phyloP scores from a whole-genome alignment of 441 rosid genomes.

The Jatropha multifida region DNA sequence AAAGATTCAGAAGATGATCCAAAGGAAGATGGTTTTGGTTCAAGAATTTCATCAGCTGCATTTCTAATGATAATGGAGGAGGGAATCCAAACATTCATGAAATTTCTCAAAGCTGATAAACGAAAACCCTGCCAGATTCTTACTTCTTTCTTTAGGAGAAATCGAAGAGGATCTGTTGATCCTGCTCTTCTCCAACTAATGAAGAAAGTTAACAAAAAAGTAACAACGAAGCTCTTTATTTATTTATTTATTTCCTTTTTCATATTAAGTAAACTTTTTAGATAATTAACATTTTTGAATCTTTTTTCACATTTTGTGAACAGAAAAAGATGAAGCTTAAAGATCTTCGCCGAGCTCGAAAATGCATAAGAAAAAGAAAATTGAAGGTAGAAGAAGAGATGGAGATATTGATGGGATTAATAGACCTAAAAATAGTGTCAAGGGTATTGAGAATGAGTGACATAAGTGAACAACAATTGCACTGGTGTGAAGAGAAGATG shows the following conservation, averaged over 20 bases:
- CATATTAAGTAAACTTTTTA: background rate
- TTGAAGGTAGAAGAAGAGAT: slow-evolving; percentile 69
- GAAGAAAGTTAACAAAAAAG: slow-evolving; percentile 83
- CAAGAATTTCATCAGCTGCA: slow-evolving; percentile 73
- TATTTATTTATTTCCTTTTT: background rate
- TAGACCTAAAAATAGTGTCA: slow-evolving; percentile 85
- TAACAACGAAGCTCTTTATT: slow-evolving; percentile 53
- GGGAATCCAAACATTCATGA: slow-evolving; percentile 86
- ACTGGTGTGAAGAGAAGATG: slow-evolving; percentile 98
- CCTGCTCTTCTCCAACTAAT: slow-evolving; percentile 75
- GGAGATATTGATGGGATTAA: slow-evolving; percentile 85
- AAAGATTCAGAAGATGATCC: slow-evolving; percentile 64
- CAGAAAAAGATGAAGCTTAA: slow-evolving; percentile 85
- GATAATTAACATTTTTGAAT: background rate
- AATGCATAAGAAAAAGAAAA: slow-evolving; percentile 72
- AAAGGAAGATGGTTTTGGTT: slow-evolving; percentile 54
- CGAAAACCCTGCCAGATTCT: slow-evolving; percentile 68
- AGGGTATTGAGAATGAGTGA: slow-evolving; percentile 79
- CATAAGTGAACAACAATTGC: slow-evolving; percentile 67
- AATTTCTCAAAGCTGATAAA: slow-evolving; percentile 85
- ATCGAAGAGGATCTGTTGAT: slow-evolving; percentile 64
- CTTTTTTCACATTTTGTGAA: background rate
- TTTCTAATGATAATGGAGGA: slow-evolving; percentile 95
- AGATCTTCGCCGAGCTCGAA: slow-evolving; percentile 59
- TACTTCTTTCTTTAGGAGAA: slow-evolving; percentile 64